phyloP scores from a whole-genome alignment of 202 grass and related monocot species.

The Saccharum hybrid region DNA sequence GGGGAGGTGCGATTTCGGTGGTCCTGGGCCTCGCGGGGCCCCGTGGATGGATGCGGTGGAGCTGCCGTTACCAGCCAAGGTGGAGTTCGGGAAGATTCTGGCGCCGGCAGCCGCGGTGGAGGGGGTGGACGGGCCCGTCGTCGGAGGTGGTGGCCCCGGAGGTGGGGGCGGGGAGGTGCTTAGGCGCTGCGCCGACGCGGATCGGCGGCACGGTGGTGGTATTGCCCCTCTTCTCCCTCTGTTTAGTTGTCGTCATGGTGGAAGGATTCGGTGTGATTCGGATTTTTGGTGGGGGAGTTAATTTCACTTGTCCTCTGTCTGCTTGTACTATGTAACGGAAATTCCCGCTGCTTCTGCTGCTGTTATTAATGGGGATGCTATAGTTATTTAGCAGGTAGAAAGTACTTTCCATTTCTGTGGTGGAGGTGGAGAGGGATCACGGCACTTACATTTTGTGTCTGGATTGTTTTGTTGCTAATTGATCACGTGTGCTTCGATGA shows the following conservation, averaged over 20 bases:
- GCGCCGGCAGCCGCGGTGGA: slow-evolving; percentile 45
- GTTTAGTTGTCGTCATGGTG: not conserved
- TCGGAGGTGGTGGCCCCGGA: not conserved
- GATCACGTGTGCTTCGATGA: not conserved
- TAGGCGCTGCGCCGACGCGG: slow-evolving; percentile 48
- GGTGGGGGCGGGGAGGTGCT: slow-evolving; percentile 48
- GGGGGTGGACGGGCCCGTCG: slow-evolving; percentile 19
- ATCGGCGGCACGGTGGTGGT: slow-evolving; percentile 51
- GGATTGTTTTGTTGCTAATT: not conserved
- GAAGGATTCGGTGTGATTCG: not conserved
- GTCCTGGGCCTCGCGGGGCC: slow-evolving; percentile 9
- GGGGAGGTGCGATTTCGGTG: not conserved
- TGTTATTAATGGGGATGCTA: not conserved
- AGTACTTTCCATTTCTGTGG: slow-evolving; percentile 20
- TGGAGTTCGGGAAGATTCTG: slow-evolving; percentile 69
- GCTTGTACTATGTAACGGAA: not conserved
- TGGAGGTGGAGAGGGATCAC: not conserved
- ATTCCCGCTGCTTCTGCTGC: not conserved
- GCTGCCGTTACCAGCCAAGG: slow-evolving; percentile 68
- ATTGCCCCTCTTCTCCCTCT: slow-evolving; percentile 14
- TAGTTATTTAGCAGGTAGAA: not conserved
- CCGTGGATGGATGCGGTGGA: slow-evolving; percentile 79
- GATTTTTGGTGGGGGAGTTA: slow-evolving; percentile 3
- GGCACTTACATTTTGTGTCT: slow-evolving; percentile 5
- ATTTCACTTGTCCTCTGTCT: slow-evolving; percentile 21